A percentile compares a stretch with the other conserved stretches of the same genome.
These are phyloP conservation scores for Alectoria sarmentosa DNA, from an alignment of 495 filamentous ascomycete species.

Conservation along the genomic window DNA sequence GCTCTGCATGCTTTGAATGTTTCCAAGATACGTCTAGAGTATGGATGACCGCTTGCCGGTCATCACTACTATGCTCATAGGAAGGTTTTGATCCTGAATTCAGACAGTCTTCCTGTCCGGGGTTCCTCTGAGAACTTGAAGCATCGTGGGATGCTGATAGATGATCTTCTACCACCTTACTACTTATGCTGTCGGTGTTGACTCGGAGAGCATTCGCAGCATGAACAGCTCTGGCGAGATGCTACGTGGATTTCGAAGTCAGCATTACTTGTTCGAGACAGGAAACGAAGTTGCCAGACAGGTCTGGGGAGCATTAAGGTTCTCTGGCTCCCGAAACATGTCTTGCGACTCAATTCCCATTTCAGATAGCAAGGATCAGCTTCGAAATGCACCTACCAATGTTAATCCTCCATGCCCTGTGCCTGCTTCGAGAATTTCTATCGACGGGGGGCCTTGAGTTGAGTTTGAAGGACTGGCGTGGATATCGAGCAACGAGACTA, in stretches of 20 bases:
- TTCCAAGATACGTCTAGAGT: conserved; percentile 55
- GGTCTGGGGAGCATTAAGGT: too few relatives aligned
- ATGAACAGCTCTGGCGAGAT: conserved; percentile 63
- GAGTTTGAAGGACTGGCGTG: conserved; percentile 40
- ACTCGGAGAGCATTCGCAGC: conserved; percentile 50
- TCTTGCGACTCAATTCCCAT: too few relatives aligned
- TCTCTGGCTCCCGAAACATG: too few relatives aligned
- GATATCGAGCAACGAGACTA: conserved; percentile 67
- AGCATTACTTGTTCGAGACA: too few relatives aligned
- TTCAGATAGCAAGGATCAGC: too few relatives aligned
- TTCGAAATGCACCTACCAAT: conserved; percentile 1
- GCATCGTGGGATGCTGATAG: not conserved
- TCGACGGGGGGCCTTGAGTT: conserved; percentile 20
- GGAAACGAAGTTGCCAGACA: too few relatives aligned
- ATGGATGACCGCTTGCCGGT: conserved; percentile 61
- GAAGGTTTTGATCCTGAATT: not conserved
- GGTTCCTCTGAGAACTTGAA: not conserved
- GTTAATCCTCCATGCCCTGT: conserved; percentile 75
- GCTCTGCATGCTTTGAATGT: conserved; percentile 53
- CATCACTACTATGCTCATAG: conserved; percentile 11
- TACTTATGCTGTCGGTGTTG: not conserved
- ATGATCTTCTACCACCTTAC: not conserved
- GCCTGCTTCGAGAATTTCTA: conserved; percentile 76
- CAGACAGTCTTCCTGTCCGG: not conserved
- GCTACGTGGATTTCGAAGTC: too few relatives aligned